A percentile compares a stretch with the other conserved stretches of the same genome.
Evolutionary conservation across 768 basidiomycete genomes (phyloP).

Genomic region (Boletus barrowsii): DNA sequence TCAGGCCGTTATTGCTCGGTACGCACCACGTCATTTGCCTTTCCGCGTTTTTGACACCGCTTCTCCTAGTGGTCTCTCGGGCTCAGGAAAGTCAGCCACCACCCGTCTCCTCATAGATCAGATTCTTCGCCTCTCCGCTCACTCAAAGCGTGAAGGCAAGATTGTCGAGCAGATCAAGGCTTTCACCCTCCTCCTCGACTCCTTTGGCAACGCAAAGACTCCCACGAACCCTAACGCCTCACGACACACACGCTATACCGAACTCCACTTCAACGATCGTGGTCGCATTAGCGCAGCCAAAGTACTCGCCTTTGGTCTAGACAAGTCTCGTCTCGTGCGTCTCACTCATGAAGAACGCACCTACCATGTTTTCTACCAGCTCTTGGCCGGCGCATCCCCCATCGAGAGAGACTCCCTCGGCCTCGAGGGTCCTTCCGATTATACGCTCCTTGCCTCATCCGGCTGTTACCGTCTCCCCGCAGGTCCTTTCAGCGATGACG

Average conservation of each 20-base stretch:
- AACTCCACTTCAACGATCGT: conserved; percentile 57
- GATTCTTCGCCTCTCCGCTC: conserved; percentile 56
- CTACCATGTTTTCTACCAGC: conserved; percentile 66
- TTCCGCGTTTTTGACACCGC: conserved; percentile 12
- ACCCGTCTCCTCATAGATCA: conserved; percentile 54
- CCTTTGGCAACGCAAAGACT: conserved; percentile 69
- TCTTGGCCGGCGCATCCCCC: conserved; percentile 56
- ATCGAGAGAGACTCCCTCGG: conserved; percentile 50
- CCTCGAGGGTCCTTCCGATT: conserved; percentile 58
- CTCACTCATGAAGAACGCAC: conserved; percentile 60
- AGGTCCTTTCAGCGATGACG: conserved; percentile 61
- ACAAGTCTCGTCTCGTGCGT: conserved; percentile 55
- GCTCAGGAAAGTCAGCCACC: conserved; percentile 57
- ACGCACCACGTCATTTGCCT: conserved; percentile 7
- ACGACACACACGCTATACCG: conserved; percentile 56
- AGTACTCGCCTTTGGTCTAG: conserved; percentile 57
- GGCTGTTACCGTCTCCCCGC: conserved; percentile 63
- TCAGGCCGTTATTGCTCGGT: conserved; percentile 59
- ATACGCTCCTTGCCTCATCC: conserved; percentile 55
- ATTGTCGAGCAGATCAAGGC: conserved; percentile 56
- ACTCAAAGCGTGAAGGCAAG: conserved; percentile 50
- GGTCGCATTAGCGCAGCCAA: conserved; percentile 57
- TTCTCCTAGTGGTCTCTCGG: conserved; percentile 53
- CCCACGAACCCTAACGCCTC: conserved; percentile 61
- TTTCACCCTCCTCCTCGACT: conserved; percentile 52